Evolutionary conservation across 371 early-diverging fungal species (phyloP), one percentile per base, ranked within the genome.

Genomic region (Zychaea mexicana): DNA sequence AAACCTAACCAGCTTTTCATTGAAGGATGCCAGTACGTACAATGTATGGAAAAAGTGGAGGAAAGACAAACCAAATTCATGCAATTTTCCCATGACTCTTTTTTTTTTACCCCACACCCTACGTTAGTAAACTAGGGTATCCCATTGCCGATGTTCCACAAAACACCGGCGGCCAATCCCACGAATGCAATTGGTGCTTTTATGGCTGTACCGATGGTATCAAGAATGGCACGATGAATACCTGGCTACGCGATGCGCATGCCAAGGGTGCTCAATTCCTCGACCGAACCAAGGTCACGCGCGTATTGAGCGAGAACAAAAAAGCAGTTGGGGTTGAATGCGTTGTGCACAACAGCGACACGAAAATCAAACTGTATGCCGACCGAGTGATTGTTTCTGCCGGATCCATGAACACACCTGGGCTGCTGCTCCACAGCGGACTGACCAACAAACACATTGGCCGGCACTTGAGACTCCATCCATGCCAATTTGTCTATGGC

Each of bases 401-500:
- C 47, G 93, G 93, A 1, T 77, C 90, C 1, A 66, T 93, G 61
- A 78, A 86, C 57, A 79, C 89, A 0, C 92, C 92, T 0, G 78
- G 84, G 15, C 46, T 93, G 10, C 65, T 93, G 55, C 67, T 70
- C 19, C 71, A 84, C 8, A 85, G 85, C 57, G 90, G 90, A 28
- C 68, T 93, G 46, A 76, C 73, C 28, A 90, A 91, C 70, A 72
- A 69, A 39, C 53, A 90, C 66, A 88, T 93, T 72, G 93, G 93
- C 7, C 56, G 68, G 7, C 68, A 90, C 57, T 52, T 78, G 0
- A 52, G 73, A 28, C 64, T 89, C 10, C 92, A 93, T 60, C 90
- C 92, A 8, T 83, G 73, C n/a, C 55, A 64, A 13, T 52, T 77
- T 26, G 74, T 76, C 31, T 68, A 64, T 62, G 77, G 72, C 1